Base-by-base conservation (phyloP, 2,329 filamentous ascomycete genomes). In the Epichloe sylvatica region DNA sequence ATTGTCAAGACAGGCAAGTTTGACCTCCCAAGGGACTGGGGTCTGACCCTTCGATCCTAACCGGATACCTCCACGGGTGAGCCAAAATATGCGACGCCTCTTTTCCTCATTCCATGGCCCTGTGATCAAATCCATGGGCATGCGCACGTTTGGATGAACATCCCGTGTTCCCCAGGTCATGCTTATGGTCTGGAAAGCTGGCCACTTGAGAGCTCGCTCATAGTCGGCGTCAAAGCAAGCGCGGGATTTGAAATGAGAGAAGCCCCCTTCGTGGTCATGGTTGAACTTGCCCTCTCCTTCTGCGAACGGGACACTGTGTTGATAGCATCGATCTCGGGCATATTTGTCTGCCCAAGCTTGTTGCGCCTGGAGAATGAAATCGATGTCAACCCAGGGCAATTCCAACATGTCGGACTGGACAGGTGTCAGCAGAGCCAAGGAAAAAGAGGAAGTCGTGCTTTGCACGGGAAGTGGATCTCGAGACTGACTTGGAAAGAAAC, bases 291-390 rank as follows among this genome's bases (percentile, higher is more conserved):
- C 21, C 1, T 23, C 6, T 19, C 25, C 46, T 12, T 37, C 39
- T 30, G 38, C 34, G 35, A 52, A 19, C 3, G 51, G 55, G 44
- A 58, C 33, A 52, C 59, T 61, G 53, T 71, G 64, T 44, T 65
- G 55, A 49, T 65, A 68, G 52, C 59, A 59, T 12, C 63, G 60
- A 37, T 58, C 56, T 5, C 56, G 61, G 7, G 64, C 67, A 49
- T 69, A 60, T 42, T 57, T 64, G 23, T 68, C 64, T 42, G 67
- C 66, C 71, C 73, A 77, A 3, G 64, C 60, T 46, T 75, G 67
- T 57, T 73, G 69, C 11, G 73, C 73, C 42, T 70, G 64, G 3
- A 75, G 64, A 9, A 77, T 66, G 30, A 74, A 59, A 35, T 68
- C 58, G n/a, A 71, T 60, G n/a, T 61, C 65, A 5, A 66, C 60